phyloP scores from a whole-genome alignment of 345 rosid species.

The Salix koriyanagi region DNA sequence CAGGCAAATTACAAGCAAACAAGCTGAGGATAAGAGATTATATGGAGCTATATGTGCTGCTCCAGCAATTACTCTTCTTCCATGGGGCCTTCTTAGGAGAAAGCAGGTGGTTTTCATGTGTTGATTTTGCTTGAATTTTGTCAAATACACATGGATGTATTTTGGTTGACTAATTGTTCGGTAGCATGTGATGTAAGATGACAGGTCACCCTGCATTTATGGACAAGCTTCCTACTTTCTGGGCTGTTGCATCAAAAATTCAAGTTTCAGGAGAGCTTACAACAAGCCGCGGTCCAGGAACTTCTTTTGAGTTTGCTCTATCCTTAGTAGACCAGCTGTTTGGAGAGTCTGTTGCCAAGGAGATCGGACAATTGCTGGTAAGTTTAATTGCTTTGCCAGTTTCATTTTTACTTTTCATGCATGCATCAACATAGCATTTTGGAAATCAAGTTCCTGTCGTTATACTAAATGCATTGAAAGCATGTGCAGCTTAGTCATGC shows the following conservation, averaged over 20 bases:
- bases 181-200: constrained; percentile 61
- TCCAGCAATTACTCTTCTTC: constrained; percentile 90
- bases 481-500: not conserved
- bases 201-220: constrained; percentile 89
- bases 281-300: constrained; percentile 94
- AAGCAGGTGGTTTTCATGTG: constrained; percentile 48
- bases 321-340: constrained; percentile 75
- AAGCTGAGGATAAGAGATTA: constrained; percentile 65
- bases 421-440: no score
- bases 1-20: constrained; percentile 61
- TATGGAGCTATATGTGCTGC: constrained; percentile 91
- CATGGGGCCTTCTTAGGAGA: constrained; percentile 83
- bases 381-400: constrained; percentile 12
- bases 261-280: constrained; percentile 88
- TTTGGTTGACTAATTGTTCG: constrained; percentile 41
- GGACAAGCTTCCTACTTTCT: constrained; percentile 76
- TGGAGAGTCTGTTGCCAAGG: constrained; percentile 66
- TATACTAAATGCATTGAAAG: not conserved
- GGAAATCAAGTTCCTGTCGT: no score
- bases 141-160: not conserved
- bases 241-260: constrained; percentile 87
- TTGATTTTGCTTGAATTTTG: constrained; percentile 6
- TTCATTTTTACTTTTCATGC: no score
- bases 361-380: constrained; percentile 63
- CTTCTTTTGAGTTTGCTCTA: constrained; percentile 76